Percentiles rank a stretch among this genome's conserved stretches.
Conservation (phyloP, 805 yeast genomes). For the Candida argentea region DNA sequence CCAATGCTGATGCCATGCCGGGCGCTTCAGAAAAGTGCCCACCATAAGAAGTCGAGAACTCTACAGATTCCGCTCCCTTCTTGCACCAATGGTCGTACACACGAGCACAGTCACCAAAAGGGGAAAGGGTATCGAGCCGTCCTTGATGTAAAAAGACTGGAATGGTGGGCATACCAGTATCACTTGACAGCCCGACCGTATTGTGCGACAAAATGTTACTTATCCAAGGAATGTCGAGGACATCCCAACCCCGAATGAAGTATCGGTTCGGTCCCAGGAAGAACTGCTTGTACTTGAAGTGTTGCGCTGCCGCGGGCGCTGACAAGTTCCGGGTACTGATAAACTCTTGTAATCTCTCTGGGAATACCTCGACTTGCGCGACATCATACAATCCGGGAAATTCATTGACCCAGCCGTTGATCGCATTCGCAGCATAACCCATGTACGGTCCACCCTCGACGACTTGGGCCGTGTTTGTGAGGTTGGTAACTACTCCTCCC, state of each 20-base stretch:
- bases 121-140: conserved; percentile 6
- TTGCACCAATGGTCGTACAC: conserved; percentile 7
- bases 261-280: not conserved
- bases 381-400: conserved; percentile 15
- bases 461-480: conserved; percentile 14
- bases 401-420: conserved; percentile 21
- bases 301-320: not conserved
- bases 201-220: conserved; percentile 9
- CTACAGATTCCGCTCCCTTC: conserved; percentile 6
- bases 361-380: conserved; percentile 3
- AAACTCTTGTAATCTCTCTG: conserved; percentile 1
- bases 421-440: conserved; percentile 19
- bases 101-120: conserved; percentile 3
- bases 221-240: conserved; percentile 4
- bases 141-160: conserved; percentile 8
- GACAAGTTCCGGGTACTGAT: not conserved
- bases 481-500: conserved; percentile 27
- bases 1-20: conserved; percentile 9
- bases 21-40: conserved; percentile 10
- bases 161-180: conserved; percentile 3
- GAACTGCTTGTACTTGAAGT: not conserved
- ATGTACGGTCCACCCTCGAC: conserved; percentile 17
- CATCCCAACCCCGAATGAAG: not conserved
- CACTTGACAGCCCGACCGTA: conserved; percentile 8
- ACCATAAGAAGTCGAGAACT: conserved; percentile 3